phyloP scores from a whole-genome alignment of 371 early-diverging fungal genomes.

The Entomophthora muscae region DNA sequence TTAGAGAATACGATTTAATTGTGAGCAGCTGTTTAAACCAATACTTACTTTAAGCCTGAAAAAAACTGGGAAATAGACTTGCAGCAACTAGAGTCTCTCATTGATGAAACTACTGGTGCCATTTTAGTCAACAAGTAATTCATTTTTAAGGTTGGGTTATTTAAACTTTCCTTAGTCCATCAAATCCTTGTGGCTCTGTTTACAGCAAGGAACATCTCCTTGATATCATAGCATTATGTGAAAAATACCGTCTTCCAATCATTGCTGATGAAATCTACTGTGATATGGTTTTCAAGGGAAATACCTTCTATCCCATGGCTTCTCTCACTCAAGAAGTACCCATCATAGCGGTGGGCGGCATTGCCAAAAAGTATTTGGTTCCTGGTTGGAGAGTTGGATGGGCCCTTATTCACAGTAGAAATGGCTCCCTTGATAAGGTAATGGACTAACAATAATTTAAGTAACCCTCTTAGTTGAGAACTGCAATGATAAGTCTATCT shows the following conservation, averaged over 20 bases:
- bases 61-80: slow-evolving; percentile 75
- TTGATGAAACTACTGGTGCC: slow-evolving; percentile 61
- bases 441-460: slow-evolving; percentile 10
- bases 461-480: slow-evolving; percentile 19
- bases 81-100: slow-evolving; percentile 52
- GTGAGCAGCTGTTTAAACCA: slow-evolving; percentile 15
- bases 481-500: slow-evolving; percentile 45
- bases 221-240: slow-evolving; percentile 50
- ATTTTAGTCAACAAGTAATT: slow-evolving; percentile 74
- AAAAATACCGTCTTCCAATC: slow-evolving; percentile 57
- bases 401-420: slow-evolving; percentile 64
- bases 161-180: slow-evolving; percentile 23
- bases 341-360: slow-evolving; percentile 63
- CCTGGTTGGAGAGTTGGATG: slow-evolving; percentile 89
- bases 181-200: slow-evolving; percentile 85
- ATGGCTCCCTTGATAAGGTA: slow-evolving; percentile 26
- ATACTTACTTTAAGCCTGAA: slow-evolving; percentile 28
- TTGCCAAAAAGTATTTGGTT: slow-evolving; percentile 80
- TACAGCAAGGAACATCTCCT: slow-evolving; percentile 51
- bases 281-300: slow-evolving; percentile 62
- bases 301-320: slow-evolving; percentile 48
- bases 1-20: slow-evolving; percentile 55
- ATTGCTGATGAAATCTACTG: slow-evolving; percentile 88
- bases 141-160: slow-evolving; percentile 4
- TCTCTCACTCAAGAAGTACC: slow-evolving; percentile 61